These are phyloP conservation scores for Ceratocystiopsis minuta DNA, from an alignment of 2,329 filamentous ascomycete genomes.

Conservation along the genomic window DNA sequence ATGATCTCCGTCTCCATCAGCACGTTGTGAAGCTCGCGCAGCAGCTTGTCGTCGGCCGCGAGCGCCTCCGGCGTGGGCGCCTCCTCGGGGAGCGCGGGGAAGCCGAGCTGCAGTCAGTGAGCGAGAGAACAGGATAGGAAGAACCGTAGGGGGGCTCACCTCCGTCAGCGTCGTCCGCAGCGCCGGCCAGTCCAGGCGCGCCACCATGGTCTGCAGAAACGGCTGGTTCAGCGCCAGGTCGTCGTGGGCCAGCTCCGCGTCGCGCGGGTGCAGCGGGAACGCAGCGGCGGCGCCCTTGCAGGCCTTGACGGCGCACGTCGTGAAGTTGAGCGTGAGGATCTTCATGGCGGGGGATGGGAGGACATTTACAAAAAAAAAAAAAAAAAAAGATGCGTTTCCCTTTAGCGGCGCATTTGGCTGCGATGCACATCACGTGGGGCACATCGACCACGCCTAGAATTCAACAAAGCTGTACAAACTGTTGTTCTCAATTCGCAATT, in stretches of 20 bases:
- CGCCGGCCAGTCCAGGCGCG: conserved; percentile 75
- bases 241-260: conserved; percentile 75
- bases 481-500: too few species aligned
- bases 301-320: conserved; percentile 87
- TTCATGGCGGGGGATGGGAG: conserved; percentile 47
- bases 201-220: conserved; percentile 70
- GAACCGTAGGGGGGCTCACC: too few species aligned
- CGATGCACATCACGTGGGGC: too few species aligned
- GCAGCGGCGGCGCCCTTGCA: conserved; percentile 69
- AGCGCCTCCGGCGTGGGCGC: conserved; percentile 45
- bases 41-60: conserved; percentile 46
- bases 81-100: conserved; percentile 50
- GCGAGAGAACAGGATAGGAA: not conserved
- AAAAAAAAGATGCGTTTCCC: conserved; percentile 1
- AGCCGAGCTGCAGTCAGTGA: conserved; percentile 47
- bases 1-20: conserved; percentile 79
- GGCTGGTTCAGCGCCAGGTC: conserved; percentile 66
- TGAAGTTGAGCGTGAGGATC: conserved; percentile 85
- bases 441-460: too few species aligned
- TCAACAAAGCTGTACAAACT: too few species aligned
- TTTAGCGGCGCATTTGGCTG: too few species aligned
- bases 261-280: conserved; percentile 82
- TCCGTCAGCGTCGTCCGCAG: conserved; percentile 59
- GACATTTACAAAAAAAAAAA: not conserved
- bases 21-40: conserved; percentile 63